These are phyloP conservation scores for Fraxinus xanthoxyloides DNA, from an alignment of 305 asterid genomes.

Conservation along the genomic window DNA sequence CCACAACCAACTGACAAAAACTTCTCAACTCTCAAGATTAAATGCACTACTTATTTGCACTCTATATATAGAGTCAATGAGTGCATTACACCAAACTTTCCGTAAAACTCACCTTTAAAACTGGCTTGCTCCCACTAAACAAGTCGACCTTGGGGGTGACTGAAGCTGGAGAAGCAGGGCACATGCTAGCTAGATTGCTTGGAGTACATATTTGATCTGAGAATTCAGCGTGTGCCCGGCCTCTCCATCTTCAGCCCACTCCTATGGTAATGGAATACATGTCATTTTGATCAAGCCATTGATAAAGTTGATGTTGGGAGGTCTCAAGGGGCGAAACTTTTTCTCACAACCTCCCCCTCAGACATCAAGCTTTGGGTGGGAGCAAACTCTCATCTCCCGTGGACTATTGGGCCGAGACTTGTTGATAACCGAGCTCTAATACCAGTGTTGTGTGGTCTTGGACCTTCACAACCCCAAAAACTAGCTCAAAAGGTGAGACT, in stretches of 20 bases:
- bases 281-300: not conserved
- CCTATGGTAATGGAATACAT: not conserved
- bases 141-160: not conserved
- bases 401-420: not conserved
- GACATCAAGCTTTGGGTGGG: not conserved
- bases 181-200: conserved; percentile 20
- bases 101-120: not conserved
- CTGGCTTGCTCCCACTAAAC: not conserved
- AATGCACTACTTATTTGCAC: not conserved
- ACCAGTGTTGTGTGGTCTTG: not conserved
- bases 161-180: conserved; percentile 32
- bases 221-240: conserved; percentile 25
- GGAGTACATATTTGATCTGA: not conserved
- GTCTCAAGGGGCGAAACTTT: too few species aligned
- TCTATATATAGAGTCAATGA: not conserved
- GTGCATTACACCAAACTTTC: not conserved
- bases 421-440: too few species aligned
- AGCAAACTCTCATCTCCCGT: not conserved
- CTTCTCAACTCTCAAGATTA: not conserved
- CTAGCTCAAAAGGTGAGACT: not conserved
- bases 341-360: not conserved
- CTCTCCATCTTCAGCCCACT: conserved; percentile 19
- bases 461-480: not conserved
- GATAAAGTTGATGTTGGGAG: not conserved
- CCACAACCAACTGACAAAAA: conserved; percentile 8